These are phyloP conservation scores for Fremontodendron californicum DNA, from an alignment of 345 rosid genomes.

Conservation along the genomic window DNA sequence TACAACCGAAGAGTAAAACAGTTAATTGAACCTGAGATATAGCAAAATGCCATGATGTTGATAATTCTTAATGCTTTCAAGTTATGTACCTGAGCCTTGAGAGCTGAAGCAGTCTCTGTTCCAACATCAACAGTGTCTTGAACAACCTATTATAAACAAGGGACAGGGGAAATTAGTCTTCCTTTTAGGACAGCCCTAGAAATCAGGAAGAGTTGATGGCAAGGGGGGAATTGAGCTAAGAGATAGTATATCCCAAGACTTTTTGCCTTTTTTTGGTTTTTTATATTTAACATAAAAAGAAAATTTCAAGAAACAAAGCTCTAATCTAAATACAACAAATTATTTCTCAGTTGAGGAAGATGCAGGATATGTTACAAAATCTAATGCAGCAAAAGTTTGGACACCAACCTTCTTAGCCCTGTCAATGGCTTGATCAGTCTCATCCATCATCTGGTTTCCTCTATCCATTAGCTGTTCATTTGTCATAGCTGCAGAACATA, in stretches of 20 bases:
- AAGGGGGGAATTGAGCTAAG: not conserved
- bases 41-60: not conserved
- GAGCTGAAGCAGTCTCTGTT: conserved; percentile 84
- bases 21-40: not conserved
- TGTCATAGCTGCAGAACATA: conserved; percentile 63
- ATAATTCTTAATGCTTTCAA: conserved; percentile 16
- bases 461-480: conserved; percentile 69
- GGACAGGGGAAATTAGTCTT: not conserved
- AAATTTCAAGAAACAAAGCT: not conserved
- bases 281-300: not conserved
- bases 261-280: not conserved
- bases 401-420: conserved; percentile 62
- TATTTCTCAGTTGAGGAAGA: conserved; percentile 4
- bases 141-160: conserved; percentile 53
- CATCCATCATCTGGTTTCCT: conserved; percentile 82
- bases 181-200: not conserved
- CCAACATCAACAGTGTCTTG: conserved; percentile 79
- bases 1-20: conserved; percentile 7
- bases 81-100: conserved; percentile 78
- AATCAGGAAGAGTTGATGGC: not conserved
- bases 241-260: not conserved
- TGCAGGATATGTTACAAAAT: not conserved
- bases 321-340: not conserved
- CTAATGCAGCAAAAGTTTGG: conserved; percentile 1
- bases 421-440: conserved; percentile 92